These are phyloP conservation scores for Cladosporium sp. DNA, from an alignment of 2,329 filamentous ascomycete species.

Conservation along the genomic window DNA sequence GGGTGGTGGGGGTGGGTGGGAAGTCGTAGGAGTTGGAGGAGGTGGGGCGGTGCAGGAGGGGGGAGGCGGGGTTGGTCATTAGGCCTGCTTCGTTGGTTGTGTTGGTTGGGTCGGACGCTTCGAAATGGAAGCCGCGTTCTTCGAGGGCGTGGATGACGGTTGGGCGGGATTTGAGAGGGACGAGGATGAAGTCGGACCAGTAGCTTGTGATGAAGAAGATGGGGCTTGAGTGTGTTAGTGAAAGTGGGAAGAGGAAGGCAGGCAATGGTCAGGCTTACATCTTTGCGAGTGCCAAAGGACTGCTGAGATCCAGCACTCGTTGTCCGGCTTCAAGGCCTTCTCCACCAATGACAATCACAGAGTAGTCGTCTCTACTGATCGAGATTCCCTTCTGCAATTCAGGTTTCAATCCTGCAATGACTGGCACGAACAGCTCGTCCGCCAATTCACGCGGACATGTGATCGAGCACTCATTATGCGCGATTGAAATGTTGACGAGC, in stretches of 20 bases:
- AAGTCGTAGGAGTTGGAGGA: conserved; percentile 45
- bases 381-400: conserved; percentile 49
- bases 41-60: conserved; percentile 52
- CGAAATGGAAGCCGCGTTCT: conserved; percentile 78
- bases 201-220: conserved; percentile 99
- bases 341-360: conserved; percentile 84
- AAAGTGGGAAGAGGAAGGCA: not conserved
- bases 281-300: conserved; percentile 82
- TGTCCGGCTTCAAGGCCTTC: conserved; percentile 88
- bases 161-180: conserved; percentile 68
- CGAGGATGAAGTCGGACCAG: conserved; percentile 94
- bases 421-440: conserved; percentile 68
- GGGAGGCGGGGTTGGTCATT: conserved; percentile 43
- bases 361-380: conserved; percentile 78
- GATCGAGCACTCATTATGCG: conserved; percentile 86
- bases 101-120: conserved; percentile 49
- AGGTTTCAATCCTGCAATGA: conserved; percentile 60
- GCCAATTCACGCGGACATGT: conserved; percentile 79
- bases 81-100: conserved; percentile 42
- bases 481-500: conserved; percentile 92
- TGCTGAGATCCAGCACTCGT: conserved; percentile 86
- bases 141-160: conserved; percentile 75
- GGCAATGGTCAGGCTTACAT: conserved; percentile 52
- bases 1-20: conserved; percentile 56
- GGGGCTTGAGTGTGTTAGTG: conserved; percentile 46